Evolutionary conservation across 2,329 filamentous ascomycete genomes (phyloP), one percentile per base, ranked within the genome.

Genomic region (Epichloe bromicola): DNA sequence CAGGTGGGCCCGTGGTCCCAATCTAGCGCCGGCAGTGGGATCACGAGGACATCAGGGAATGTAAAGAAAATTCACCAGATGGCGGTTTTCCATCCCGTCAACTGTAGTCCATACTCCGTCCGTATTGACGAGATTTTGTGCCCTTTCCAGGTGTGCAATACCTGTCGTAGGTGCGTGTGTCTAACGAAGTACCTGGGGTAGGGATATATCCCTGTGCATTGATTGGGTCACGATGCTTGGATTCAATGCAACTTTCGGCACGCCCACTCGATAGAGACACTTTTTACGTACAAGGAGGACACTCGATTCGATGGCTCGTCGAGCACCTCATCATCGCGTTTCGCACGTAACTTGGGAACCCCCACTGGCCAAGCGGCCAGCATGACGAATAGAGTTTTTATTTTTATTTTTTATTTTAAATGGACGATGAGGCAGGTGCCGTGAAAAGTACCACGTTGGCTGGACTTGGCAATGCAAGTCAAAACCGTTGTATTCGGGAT

Each of bases 1-100:
- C 8, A 34, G 41, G 42, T 44, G 49, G 36, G n/a, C 12, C 34
- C n/a, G 0, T 26, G 23, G 19, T 36, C 14, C 34, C 17, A 23
- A 20, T 40, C 39, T 49, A 46, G 40, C 41, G 23, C 39, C 45
- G 39, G 46, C n/a, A 49, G 33, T 19, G 30, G 15, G 46, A 59
- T 61, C 60, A 61, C 58, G 60, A 61, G 59, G 59, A 59, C 59
- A 49, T 54, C 57, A 59, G 54, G 57, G 54, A 57, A 52, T 51
- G 41, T 37, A 45, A 45, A 49, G 19, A 41, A 49, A 34, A 42
- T 10, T n/a, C 15, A 14, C 15, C 7, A 15, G 19, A 44, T 23
- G 38, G 47, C 38, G 2, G 3, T 48, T 48, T 2, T 42, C 23
- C 46, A 34, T 30, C 20, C 20, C 40, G 36, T 23, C 40, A 42